Evolutionary conservation across 73 alveolate genomes (phyloP).

Genomic region (Stentor roeselii): DNA sequence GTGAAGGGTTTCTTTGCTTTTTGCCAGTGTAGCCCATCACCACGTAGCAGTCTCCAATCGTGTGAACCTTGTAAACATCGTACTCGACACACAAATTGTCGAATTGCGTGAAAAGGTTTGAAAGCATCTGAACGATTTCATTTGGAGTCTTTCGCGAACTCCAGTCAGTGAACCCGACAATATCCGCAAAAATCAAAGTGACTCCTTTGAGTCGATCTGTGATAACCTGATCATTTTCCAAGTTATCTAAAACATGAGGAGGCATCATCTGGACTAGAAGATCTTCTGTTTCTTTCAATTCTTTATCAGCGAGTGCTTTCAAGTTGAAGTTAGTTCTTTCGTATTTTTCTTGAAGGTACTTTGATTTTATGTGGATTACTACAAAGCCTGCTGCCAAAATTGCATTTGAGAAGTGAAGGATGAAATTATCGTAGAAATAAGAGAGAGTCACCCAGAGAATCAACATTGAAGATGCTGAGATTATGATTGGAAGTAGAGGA

Average conservation of each 20-base stretch:
- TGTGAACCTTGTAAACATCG: constrained; percentile 42
- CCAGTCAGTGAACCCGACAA: constrained; percentile 56
- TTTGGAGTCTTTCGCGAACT: constrained; percentile 37
- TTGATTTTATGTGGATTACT: background rate
- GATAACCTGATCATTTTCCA: constrained; percentile 61
- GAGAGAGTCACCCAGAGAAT: background rate
- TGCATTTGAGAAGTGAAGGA: background rate
- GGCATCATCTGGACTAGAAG: constrained; percentile 40
- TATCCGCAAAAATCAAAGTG: constrained; percentile 51
- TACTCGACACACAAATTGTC: constrained; percentile 37
- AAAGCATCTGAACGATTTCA: constrained; percentile 44
- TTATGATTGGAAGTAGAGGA: background rate
- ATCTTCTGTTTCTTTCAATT: background rate
- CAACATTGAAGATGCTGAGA: background rate
- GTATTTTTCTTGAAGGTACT: background rate
- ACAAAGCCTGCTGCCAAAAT: background rate
- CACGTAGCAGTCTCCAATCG: constrained; percentile 58
- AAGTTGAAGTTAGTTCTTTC: background rate
- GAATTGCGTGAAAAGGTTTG: constrained; percentile 43
- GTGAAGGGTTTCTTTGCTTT: constrained; percentile 25
- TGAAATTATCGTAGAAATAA: no score
- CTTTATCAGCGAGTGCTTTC: background rate
- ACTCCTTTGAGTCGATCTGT: constrained; percentile 54
- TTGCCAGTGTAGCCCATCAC: constrained; percentile 49
- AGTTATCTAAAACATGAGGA: constrained; percentile 61